Evolutionary conservation across 106 monocot species (phyloP), one percentile per base, ranked within the genome.

Genomic region (Xerophyta viscosa): DNA sequence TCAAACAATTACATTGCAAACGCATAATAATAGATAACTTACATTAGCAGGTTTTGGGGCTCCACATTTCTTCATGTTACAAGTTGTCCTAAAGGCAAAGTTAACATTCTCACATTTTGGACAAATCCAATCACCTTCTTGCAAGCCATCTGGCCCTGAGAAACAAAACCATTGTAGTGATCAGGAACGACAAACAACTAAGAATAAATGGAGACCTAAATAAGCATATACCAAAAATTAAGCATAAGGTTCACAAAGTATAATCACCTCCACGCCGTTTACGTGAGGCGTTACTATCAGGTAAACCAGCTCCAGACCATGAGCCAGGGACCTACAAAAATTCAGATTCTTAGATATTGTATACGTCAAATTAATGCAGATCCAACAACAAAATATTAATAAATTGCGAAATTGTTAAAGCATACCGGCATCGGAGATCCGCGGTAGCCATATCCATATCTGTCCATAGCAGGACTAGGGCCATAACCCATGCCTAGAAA

Each of bases 11-110:
- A n/a, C n/a, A n/a, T n/a, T n/a, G n/a, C n/a, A n/a, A n/a, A n/a
- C n/a, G n/a, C n/a, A n/a, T n/a, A n/a, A n/a, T n/a, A n/a, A n/a
- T n/a, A n/a, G n/a, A n/a, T n/a, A 11, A 31, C 54, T 76, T 82
- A 77, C 81, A 37, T 48, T 30, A 54, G 42, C 19, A 54, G 82
- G 83, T 54, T 69, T 69, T 0, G 83, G 74, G 49, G 73, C 46
- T 36, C 66, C 66, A 56, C 83, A 83, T 60, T 78, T 83, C 41
- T 78, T 78, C 73, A 83, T 83, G 66, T 83, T 83, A 69, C 83
- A 83, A 28, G 45, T 78, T 18, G 66, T 71, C 66, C 83, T 70
- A 29, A 83, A 83, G 24, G 77, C 53, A 29, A 83, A 83, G 29
- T 83, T 83, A 18, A 77, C 63, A 52, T 83, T 83, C 3, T 71